These are phyloP conservation scores for Gigaspora rosea DNA, from an alignment of 192 early-diverging fungal species.

Conservation along the genomic window DNA sequence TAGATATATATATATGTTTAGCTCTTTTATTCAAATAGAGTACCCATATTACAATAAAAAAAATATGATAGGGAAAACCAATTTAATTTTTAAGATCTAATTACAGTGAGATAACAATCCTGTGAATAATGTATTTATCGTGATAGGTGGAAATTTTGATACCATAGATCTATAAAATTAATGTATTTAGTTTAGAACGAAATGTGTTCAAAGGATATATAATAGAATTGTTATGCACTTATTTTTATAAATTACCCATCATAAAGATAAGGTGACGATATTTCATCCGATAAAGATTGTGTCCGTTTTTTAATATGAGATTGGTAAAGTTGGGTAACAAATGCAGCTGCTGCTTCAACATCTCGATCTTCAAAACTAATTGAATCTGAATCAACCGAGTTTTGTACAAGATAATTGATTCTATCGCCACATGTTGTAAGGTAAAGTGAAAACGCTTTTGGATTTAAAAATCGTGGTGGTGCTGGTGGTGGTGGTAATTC, in stretches of 20 bases:
- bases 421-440: not conserved
- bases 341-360: not conserved
- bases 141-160: not conserved
- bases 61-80: too few species aligned
- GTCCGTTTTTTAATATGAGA: not conserved
- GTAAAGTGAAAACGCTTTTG: not conserved
- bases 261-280: not conserved
- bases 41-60: too few species aligned
- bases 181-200: not conserved
- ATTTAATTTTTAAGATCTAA: too few species aligned
- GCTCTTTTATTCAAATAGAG: too few species aligned
- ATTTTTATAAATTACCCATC: not conserved
- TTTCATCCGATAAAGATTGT: not conserved
- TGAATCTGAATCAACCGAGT: not conserved
- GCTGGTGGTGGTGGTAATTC: not conserved
- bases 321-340: not conserved
- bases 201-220: not conserved
- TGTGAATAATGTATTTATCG: not conserved
- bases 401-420: not conserved
- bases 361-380: not conserved
- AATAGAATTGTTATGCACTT: not conserved
- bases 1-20: too few species aligned
- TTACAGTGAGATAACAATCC: not conserved
- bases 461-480: slow-evolving; percentile 21
- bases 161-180: not conserved